A percentile compares a stretch with the other conserved stretches of the same genome.
phyloP scores from a whole-genome alignment of 2,329 filamentous ascomycete genomes.

The Fusarium clavum region DNA sequence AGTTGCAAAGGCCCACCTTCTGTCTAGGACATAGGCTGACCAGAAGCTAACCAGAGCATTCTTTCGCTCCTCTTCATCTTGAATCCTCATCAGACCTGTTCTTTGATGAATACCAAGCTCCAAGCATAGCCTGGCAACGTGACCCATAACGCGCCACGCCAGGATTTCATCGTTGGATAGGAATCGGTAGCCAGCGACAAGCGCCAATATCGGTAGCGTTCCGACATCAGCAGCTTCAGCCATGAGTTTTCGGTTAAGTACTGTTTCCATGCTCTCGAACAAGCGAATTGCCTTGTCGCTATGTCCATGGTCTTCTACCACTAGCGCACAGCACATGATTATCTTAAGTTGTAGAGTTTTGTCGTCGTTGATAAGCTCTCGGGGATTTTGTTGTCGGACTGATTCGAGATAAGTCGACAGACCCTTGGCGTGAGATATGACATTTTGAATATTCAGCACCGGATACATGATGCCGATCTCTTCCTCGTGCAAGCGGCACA shows the following conservation, averaged over 20 bases:
- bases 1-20: slow-evolving; percentile 90
- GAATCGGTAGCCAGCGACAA: slow-evolving; percentile 78
- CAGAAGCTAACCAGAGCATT: slow-evolving; percentile 82
- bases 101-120: slow-evolving; percentile 86
- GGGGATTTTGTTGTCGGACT: slow-evolving; percentile 50
- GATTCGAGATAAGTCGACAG: slow-evolving; percentile 79
- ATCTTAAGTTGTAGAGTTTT: slow-evolving; percentile 81
- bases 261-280: slow-evolving; percentile 79
- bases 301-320: slow-evolving; percentile 82
- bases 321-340: slow-evolving; percentile 81
- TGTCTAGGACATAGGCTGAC: slow-evolving; percentile 86
- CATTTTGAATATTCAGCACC: slow-evolving; percentile 77
- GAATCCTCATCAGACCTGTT: slow-evolving; percentile 77
- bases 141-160: slow-evolving; percentile 87
- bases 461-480: slow-evolving; percentile 95
- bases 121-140: slow-evolving; percentile 82
- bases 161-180: slow-evolving; percentile 86
- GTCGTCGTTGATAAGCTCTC: slow-evolving; percentile 59
- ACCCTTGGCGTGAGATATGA: slow-evolving; percentile 76
- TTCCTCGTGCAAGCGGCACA: slow-evolving; percentile 86
- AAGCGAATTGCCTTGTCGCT: slow-evolving; percentile 79
- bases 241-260: slow-evolving; percentile 74
- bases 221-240: slow-evolving; percentile 61
- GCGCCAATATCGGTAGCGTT: slow-evolving; percentile 63
- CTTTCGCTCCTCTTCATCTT: slow-evolving; percentile 74